A percentile compares a stretch with the other conserved stretches of the same genome.
These are phyloP conservation scores for Pistacia integerrima DNA, from an alignment of 345 rosid species.

Conservation along the genomic window DNA sequence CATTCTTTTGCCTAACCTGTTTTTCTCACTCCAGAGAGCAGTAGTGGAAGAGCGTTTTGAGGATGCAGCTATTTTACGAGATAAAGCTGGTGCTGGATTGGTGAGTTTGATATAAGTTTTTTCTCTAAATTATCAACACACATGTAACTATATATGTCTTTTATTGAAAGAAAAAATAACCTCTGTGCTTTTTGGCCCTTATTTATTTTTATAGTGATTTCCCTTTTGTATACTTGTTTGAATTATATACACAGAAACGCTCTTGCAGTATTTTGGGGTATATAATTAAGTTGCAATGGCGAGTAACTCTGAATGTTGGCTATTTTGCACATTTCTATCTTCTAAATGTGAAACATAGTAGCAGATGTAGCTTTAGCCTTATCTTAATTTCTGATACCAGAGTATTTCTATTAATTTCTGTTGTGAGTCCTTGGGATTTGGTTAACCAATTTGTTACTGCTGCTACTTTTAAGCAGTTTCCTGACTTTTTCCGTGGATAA, in stretches of 20 bases:
- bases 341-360: background rate
- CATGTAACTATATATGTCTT: no score
- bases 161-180: background rate
- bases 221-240: background rate
- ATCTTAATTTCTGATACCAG: background rate
- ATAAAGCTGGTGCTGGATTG: conserved; percentile 88
- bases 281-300: background rate
- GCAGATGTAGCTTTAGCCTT: background rate
- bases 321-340: background rate
- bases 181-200: background rate
- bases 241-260: background rate
- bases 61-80: conserved; percentile 82
- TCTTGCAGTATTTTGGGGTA: background rate
- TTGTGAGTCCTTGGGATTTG: background rate
- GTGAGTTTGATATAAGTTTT: conserved; percentile 40
- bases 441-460: background rate
- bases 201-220: background rate
- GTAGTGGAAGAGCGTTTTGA: conserved; percentile 67
- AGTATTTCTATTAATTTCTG: background rate
- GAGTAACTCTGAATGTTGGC: background rate
- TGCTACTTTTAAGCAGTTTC: background rate
- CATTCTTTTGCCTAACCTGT: conserved; percentile 10
- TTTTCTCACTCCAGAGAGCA: conserved; percentile 58
- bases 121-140: background rate
- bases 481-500: background rate